Evolutionary conservation across 495 filamentous ascomycete species (phyloP), one percentile per base, ranked within the genome.

Genomic region (Neurospora pannonica): DNA sequence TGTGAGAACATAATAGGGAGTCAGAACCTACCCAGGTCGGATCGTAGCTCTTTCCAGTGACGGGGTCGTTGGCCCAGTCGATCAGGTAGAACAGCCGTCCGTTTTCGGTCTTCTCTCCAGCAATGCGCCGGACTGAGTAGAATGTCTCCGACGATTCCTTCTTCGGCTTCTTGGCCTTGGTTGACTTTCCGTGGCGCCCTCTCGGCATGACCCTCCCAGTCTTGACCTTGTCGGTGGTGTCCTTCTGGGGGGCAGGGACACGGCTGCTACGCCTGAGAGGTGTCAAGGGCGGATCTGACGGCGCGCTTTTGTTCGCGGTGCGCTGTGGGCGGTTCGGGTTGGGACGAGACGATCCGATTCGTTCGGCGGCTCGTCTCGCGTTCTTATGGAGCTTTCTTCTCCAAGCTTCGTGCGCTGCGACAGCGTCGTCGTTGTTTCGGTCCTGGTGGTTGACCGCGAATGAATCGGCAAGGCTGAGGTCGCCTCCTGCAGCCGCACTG

Each of bases 51-150:
- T 80, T 71, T 19, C 84, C 83, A 24, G 80, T 81, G 17, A 71
- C 60, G 71, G 85, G 82, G 71, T 81, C 76, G 43, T 80, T 78
- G 8, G 76, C 81, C 85, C 84, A 86, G 71, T 86, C 84, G 38
- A 85, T 77, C 70, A 76, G 28, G 70, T 85, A 86, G 11, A 76
- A 73, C 38, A 76, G 73, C 70, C 77, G 78, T 13, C 82, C 79
- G 21, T 71, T 73, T 36, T 75, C 70, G 9, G n/a, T 8, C 73
- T 81, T 83, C 80, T 86, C 83, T 43, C 77, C 80, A 43, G 85
- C 70, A 19, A 86, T 85, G 75, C 74, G 79, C 5, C 78, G 76
- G 15, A 84, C 77, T 2, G 71, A 74, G 70, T 77, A 83, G 70
- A 80, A 77, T 10, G 6, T 70, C 31, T 78, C 79, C 1, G 28